These are phyloP conservation scores for Penicillium digitatum DNA, from an alignment of 2,329 filamentous ascomycete genomes.

Conservation along the genomic window DNA sequence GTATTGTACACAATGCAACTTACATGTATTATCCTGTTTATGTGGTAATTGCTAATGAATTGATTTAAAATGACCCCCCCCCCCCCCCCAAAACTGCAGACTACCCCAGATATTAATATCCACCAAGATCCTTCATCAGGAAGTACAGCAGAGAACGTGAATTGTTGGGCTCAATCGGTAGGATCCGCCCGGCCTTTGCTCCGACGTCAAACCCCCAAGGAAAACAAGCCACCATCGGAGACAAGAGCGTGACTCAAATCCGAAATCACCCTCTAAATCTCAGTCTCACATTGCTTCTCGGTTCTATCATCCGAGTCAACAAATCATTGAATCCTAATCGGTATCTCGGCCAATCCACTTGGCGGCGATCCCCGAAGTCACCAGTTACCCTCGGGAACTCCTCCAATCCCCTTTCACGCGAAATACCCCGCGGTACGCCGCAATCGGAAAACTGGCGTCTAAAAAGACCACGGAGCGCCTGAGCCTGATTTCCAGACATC, in stretches of 20 bases:
- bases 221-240: not conserved
- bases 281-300: not conserved
- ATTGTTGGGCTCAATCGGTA: constrained; percentile 9
- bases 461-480: constrained; percentile 51
- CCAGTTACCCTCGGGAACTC: constrained; percentile 24
- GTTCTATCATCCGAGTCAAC: constrained; percentile 2
- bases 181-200: constrained; percentile 15
- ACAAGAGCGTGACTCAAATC: constrained; percentile 3
- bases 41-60: not conserved
- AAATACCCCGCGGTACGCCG: constrained; percentile 32
- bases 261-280: constrained; percentile 2
- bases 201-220: constrained; percentile 4
- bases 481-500: constrained; percentile 59
- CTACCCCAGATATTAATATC: not conserved
- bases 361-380: constrained; percentile 27
- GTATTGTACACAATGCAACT: not conserved
- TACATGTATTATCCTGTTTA: too few relatives aligned
- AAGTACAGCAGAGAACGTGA: constrained; percentile 14
- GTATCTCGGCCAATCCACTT: constrained; percentile 1
- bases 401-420: constrained; percentile 10
- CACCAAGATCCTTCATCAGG: not conserved
- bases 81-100: not conserved
- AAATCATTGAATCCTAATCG: constrained; percentile 14
- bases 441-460: constrained; percentile 45
- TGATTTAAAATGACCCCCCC: not conserved